These are phyloP conservation scores for Ophiostoma sp. DNA, from an alignment of 2,329 filamentous ascomycete species.

Conservation along the genomic window DNA sequence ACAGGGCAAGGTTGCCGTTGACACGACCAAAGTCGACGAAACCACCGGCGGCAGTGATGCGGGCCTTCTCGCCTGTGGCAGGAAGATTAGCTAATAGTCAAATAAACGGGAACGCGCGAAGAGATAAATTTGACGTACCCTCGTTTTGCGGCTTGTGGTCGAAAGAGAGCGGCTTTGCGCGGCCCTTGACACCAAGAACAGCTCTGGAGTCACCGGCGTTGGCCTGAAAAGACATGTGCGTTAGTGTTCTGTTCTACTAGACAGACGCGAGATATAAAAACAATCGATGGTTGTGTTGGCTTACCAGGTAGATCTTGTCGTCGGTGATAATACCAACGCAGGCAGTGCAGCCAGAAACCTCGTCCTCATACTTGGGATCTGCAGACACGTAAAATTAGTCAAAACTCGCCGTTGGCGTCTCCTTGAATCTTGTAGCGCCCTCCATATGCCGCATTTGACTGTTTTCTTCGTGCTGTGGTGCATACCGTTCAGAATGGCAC, in stretches of 20 bases:
- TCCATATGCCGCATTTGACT: too few species aligned
- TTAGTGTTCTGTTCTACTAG: neutral
- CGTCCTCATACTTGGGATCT: constrained; percentile 97
- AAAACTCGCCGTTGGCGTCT: neutral
- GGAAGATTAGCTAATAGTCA: constrained; percentile 22
- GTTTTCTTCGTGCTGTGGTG: neutral
- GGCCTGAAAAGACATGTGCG: constrained; percentile 53
- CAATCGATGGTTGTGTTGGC: constrained; percentile 37
- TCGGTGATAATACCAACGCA: constrained; percentile 84
- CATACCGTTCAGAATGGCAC: constrained; percentile 90
- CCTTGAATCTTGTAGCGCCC: too few species aligned
- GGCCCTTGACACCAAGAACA: constrained; percentile 91
- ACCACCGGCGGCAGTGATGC: constrained; percentile 90
- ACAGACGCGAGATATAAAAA: neutral
- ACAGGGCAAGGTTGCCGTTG: constrained; percentile 94
- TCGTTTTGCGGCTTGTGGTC: constrained; percentile 99
- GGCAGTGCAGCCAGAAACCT: constrained; percentile 95
- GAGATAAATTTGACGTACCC: constrained; percentile 49
- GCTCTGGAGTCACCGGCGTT: constrained; percentile 95
- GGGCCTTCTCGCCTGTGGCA: constrained; percentile 76
- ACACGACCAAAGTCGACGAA: constrained; percentile 98
- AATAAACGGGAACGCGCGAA: neutral
- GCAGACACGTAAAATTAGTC: constrained; percentile 26
- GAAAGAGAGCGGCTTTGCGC: constrained; percentile 96
- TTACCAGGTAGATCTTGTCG: constrained; percentile 90